These are phyloP conservation scores for Monosporascus sp. DNA, from an alignment of 2,329 filamentous ascomycete species.

Conservation along the genomic window DNA sequence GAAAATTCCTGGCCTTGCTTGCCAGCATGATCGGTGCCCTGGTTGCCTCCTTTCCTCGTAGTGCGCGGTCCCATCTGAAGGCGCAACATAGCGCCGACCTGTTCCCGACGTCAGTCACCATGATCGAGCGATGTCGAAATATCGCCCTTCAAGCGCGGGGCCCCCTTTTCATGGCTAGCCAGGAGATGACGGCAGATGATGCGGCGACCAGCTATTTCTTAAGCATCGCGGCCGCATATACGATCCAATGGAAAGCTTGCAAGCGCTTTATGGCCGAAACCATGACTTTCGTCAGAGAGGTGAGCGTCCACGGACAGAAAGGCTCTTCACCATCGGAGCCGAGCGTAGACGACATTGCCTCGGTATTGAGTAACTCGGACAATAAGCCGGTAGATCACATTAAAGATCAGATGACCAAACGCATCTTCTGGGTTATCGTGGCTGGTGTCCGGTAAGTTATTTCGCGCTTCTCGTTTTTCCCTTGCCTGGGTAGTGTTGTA, in stretches of 20 bases:
- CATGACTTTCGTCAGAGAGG: constrained; percentile 61
- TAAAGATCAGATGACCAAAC: constrained; percentile 67
- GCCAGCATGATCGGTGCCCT: constrained; percentile 69
- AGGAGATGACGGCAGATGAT: constrained; percentile 52
- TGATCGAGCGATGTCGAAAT: constrained; percentile 66
- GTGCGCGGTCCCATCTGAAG: constrained; percentile 65
- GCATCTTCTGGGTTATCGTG: constrained; percentile 81
- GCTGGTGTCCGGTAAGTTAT: constrained; percentile 59
- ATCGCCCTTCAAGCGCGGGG: constrained; percentile 65
- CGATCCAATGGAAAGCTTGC: constrained; percentile 60
- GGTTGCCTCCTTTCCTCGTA: constrained; percentile 72
- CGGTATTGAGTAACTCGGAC: constrained; percentile 33
- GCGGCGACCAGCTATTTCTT: constrained; percentile 74
- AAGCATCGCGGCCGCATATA: constrained; percentile 61
- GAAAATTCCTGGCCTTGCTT: constrained; percentile 63
- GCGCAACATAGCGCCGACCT: constrained; percentile 57
- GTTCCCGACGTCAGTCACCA: constrained; percentile 63
- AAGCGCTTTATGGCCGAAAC: constrained; percentile 70
- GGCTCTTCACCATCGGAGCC: constrained; percentile 15
- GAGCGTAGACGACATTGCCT: constrained; percentile 25
- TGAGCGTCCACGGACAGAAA: constrained; percentile 59
- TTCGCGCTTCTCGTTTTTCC: too few species aligned
- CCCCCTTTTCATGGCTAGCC: constrained; percentile 37
- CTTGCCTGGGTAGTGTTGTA: too few species aligned
- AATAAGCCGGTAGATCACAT: constrained; percentile 59